Conservation (phyloP, 495 filamentous ascomycete species). For the Neurospora sp. region DNA sequence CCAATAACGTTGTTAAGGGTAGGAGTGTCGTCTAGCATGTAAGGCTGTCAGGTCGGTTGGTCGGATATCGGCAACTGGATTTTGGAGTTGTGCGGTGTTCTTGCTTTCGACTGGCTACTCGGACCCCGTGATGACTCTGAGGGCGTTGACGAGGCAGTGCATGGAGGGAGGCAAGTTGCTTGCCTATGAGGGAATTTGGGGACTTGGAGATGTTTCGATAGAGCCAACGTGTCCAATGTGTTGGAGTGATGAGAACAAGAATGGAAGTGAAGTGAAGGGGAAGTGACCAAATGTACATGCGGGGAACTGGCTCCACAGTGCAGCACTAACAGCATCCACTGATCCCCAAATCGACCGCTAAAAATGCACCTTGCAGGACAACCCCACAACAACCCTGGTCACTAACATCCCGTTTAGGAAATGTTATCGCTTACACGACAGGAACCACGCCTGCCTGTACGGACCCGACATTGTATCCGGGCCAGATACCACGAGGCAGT, state of each 20-base stretch:
- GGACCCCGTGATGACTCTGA: not conserved
- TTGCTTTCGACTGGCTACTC: not conserved
- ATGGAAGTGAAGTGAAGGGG: not conserved
- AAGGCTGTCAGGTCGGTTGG: not conserved
- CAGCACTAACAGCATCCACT: not conserved
- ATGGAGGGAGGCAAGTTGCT: not conserved
- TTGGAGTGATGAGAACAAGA: not conserved
- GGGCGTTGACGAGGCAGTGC: not conserved
- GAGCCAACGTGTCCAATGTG: not conserved
- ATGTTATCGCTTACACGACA: not conserved
- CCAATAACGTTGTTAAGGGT: not conserved
- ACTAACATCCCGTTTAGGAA: not conserved
- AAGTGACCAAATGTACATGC: not conserved
- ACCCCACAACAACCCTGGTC: not conserved
- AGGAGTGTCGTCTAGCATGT: not conserved
- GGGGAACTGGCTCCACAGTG: not conserved
- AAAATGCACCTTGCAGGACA: not conserved
- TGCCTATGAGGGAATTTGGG: not conserved
- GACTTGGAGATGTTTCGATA: not conserved
- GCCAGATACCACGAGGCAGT: not conserved
- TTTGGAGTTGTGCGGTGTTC: not conserved
- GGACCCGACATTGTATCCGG: not conserved
- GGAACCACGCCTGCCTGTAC: not conserved
- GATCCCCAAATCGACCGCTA: not conserved
- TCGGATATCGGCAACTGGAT: not conserved